Evolutionary conservation across 139 green algal genomes (phyloP).

Genomic region (Gonium pectorale): DNA sequence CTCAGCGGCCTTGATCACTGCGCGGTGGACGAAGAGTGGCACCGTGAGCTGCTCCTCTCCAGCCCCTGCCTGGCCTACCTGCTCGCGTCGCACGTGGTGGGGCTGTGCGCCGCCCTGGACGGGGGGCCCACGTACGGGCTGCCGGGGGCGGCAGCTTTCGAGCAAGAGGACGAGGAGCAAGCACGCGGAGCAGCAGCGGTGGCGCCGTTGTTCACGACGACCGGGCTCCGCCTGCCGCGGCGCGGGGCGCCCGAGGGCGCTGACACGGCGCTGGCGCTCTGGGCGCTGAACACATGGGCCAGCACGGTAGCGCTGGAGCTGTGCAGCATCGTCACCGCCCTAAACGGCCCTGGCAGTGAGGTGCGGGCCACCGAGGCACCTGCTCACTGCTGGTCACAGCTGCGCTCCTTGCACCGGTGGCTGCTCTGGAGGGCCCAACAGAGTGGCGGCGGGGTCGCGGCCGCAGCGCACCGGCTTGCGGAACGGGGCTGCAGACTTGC

Average conservation of each 20-base stretch:
- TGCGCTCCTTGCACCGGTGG: too few species aligned
- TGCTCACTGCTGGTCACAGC: too few species aligned
- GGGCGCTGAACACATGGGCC: neutral
- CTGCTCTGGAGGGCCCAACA: too few species aligned
- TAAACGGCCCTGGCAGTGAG: too few species aligned
- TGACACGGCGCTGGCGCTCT: neutral
- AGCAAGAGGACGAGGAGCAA: neutral
- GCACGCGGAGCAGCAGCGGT: neutral
- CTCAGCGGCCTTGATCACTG: neutral
- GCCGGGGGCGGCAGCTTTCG: neutral
- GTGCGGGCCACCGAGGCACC: too few species aligned
- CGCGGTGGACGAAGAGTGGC: neutral
- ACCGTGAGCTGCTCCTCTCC: neutral
- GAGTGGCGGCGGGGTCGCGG: too few species aligned
- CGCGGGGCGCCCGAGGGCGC: neutral
- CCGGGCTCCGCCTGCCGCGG: neutral
- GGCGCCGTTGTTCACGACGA: neutral
- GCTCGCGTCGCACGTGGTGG: conserved; percentile 3
- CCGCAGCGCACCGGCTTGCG: too few species aligned
- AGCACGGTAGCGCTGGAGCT: too few species aligned
- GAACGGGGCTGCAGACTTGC: too few species aligned
- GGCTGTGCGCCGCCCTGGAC: neutral
- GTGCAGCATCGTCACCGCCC: too few species aligned
- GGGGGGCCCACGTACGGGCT: neutral
- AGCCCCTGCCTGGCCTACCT: neutral